Evolutionary conservation across 140 eudicot genomes (phyloP), one percentile per base, ranked within the genome.

Genomic region (Senecio squalidus): DNA sequence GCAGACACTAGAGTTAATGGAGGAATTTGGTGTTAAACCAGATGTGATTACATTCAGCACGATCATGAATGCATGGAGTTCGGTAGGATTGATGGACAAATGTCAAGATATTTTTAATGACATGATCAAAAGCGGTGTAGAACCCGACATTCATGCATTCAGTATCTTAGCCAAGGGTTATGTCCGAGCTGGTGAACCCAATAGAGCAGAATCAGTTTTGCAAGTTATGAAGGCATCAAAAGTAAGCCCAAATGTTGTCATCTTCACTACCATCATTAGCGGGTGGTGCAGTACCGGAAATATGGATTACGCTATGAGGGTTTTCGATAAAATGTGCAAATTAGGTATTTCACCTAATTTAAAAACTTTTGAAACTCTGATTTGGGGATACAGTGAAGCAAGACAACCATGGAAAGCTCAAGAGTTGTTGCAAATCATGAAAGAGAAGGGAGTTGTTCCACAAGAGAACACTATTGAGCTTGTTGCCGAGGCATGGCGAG

Each of bases 301-400:
- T 58, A 91, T 91, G 98, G 89, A 91, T 30, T 39, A 59, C 47
- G 88, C 96, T 14, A 31, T 79, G 52, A 72, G 71, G 52, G 53
- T 84, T 21, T 91, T 71, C 17, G 67, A 91, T 43, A 72, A 58
- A 64, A 86, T 91, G 96, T 50, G 84, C 60, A 77, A 76, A 66
- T 60, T 77, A 71, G 89, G 78, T 9, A 54, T 86, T 27, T 69
- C 92, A 26, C 96, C 98, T 0, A 91, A 86, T 43, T 31, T 84
- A 73, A 91, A 78, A 64, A 91, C 98, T 14, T 81, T 73, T 50
- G 96, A 91, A 27, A 91, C 98, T 9, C 75, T 86, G 13, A 91
- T 91, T 44, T 91, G 98, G 98, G 98, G 98, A 10, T 86, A 60
- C 44, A 86, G 96, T 31, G 98, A 91, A 81, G 94, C 94, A n/a